These are phyloP conservation scores for Camellia oleifera DNA, from an alignment of 179 eudicot species.

Conservation along the genomic window DNA sequence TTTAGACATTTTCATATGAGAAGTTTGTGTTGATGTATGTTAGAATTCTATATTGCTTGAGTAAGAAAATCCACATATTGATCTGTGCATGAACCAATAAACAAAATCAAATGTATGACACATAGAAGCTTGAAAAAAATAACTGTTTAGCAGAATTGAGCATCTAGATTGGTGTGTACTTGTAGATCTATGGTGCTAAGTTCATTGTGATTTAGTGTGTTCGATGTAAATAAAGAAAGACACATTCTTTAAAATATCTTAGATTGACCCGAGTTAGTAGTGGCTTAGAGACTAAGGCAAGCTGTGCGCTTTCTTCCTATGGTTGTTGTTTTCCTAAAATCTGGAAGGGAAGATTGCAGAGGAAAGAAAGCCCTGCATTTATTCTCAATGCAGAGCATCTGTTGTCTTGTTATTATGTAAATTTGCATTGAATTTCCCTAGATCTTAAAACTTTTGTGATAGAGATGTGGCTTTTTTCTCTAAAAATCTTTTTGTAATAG, in stretches of 20 bases:
- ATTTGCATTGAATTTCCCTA: neutral
- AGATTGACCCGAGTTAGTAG: neutral
- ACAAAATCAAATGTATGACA: neutral
- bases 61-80: neutral
- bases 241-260: neutral
- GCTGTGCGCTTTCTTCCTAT: neutral
- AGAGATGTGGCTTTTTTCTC: neutral
- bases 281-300: neutral
- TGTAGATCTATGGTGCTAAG: neutral
- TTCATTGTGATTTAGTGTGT: neutral
- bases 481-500: too few species aligned
- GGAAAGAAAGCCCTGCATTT: too few species aligned
- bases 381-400: too few species aligned
- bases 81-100: neutral
- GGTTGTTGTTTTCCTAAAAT: neutral
- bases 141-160: neutral
- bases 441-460: neutral
- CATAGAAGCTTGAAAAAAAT: neutral
- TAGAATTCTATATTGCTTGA: neutral
- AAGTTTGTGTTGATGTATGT: too few species aligned
- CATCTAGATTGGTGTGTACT: neutral
- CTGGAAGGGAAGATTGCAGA: neutral
- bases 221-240: neutral
- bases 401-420: too few species aligned
- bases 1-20: too few species aligned